Base-by-base conservation (phyloP, 2,329 filamentous ascomycete species). In the Diaporthe ampelina region DNA sequence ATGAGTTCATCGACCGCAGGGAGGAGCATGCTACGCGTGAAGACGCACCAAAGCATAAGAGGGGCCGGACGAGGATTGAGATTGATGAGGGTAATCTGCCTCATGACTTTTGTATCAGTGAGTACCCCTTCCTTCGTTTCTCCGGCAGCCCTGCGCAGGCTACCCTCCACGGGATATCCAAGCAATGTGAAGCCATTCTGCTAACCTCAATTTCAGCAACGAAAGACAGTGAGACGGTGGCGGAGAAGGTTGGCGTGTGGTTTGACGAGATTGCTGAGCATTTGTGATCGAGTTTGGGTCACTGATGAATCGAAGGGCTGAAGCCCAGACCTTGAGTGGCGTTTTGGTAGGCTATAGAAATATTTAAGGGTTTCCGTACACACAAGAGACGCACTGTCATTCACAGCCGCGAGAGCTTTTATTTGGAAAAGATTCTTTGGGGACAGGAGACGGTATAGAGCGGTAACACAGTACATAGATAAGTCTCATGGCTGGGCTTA, bases 41-140 rank as follows among this genome's bases (percentile, higher is more conserved):
- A 57, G 58, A 37, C 9, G 79, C 35, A 13, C 75, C 75, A 37
- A 73, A 1, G 57, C 74, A 81, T 37, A 80, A 82, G 67, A 76
- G 77, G 35, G 84, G 84, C 9, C 82, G 85, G 75, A 86, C 87
- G 0, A 84, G 82, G 73, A 84, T 91, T 67, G 80, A 87, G 45
- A 83, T 93, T 48, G 90, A 92, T 73, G 86, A 90, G 76, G 86
- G 85, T 3, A 83, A 86, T 13, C 81, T 92, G 13, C 88, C 88
- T 10, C 91, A 93, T 81, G 89, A 88, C 0, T 93, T 93, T 81
- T 92, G 90, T 78, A 86, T 89, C 40, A 81, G 87, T 88, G 76
- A 83, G 86, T 83, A 8, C 68, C 67, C 0, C 11, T 29, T 43
- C 5, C 37, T 26, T 61, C 43, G n/a, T 17, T 4, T 4, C 17